Base-by-base conservation (phyloP, 106 monocot genomes). In the Acanthochlamys bracteata region DNA sequence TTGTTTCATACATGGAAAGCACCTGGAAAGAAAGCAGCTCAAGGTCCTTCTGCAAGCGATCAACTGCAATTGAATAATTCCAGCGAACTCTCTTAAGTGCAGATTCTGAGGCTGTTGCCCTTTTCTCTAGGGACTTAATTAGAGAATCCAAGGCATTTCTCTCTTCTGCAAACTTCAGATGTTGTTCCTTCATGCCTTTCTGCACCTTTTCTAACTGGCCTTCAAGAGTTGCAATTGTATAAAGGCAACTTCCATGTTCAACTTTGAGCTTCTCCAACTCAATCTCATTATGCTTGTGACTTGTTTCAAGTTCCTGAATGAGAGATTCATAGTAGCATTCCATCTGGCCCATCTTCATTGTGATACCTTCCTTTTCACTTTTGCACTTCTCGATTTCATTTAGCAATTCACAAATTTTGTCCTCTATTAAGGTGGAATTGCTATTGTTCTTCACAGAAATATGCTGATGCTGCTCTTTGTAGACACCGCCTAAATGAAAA, bases 1-100 rank as follows among this genome's bases (percentile, higher is more conserved):
- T 92, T 70, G 85, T 76, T 67, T 99, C 98, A 71, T 89, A 92
- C 80, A 99, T 79, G 43, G 98, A 99, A 15, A 92, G 59, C 61
- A 99, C 98, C 77, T 99, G 98, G 66, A 79, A 77, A 19, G 98
- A 99, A 57, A 99, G 92, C 40, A 92, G 66, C 67, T 89, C 89
- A 57, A 99, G 88, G 61, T 99, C 98, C 62, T 89, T 99, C 62
- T 92, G 92, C 20, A 99, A 69, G 19, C 79, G 78, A 54, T 86
- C 92, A 47, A 89, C 81, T 26, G 92, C 85, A 39, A 78, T 33
- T 13, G 86, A 79, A 42, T 92, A 92, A 71, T 86, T 99, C 69
- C 71, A 64, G 25, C 89, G 88, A 55, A 99, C 82, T 66, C 77
- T 78, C 47, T 84, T 99, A 17, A 99, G 77, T 66, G 83, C 79